Percentiles rank a stretch among this genome's conserved stretches.
Evolutionary conservation across 192 early-diverging fungal genomes (phyloP).

Genomic region (Coemansia sp.): DNA sequence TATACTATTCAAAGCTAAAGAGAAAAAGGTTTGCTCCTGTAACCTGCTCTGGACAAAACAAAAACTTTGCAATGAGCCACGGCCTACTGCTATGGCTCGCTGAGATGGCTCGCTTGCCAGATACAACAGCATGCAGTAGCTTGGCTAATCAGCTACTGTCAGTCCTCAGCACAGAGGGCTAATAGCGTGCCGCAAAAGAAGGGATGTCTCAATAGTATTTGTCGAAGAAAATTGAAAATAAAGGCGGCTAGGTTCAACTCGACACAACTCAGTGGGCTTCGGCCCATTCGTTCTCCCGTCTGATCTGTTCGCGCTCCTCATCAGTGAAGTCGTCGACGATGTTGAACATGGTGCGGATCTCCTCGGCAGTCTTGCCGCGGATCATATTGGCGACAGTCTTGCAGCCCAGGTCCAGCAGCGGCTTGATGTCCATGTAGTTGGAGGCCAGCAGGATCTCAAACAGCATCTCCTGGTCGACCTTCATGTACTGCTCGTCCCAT

Average conservation of each 20-base stretch:
- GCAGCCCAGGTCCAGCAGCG: conserved; percentile 93
- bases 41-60: no score
- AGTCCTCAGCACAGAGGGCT: no score
- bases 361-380: conserved; percentile 87
- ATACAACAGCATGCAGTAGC: no score
- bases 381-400: conserved; percentile 99
- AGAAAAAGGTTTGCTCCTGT: no score
- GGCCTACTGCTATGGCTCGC: no score
- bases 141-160: no score
- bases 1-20: no score
- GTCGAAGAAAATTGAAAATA: conserved; percentile 4
- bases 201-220: background rate
- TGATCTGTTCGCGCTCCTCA: conserved; percentile 92
- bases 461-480: conserved; percentile 73
- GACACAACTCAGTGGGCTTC: conserved; percentile 49
- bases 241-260: background rate
- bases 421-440: conserved; percentile 95
- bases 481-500: conserved; percentile 77
- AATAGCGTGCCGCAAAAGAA: no score
- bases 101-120: no score
- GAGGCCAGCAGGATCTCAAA: conserved; percentile 82
- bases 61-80: no score
- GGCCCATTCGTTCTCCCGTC: conserved; percentile 76
- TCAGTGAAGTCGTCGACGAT: conserved; percentile 92
- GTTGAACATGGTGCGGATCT: conserved; percentile 96